phyloP scores from a whole-genome alignment of 2,329 filamentous ascomycete genomes.

The Leptoxyphium fumago region DNA sequence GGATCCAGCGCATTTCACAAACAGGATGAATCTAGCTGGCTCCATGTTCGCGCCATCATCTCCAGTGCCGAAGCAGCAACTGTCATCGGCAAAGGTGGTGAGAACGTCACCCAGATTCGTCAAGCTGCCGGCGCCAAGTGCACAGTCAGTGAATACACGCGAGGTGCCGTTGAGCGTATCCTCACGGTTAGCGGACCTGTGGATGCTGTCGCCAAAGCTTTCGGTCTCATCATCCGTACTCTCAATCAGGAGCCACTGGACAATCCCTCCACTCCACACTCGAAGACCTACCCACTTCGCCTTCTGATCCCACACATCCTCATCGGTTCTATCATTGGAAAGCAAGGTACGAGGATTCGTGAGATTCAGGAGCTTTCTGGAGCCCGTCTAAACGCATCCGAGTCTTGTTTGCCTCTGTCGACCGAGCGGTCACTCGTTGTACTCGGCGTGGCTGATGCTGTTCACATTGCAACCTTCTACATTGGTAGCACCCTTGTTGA shows the following conservation, averaged over 20 bases:
- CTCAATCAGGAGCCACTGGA: conserved; percentile 92
- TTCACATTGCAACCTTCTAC: conserved; percentile 98
- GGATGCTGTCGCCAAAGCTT: conserved; percentile 95
- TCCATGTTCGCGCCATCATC: conserved; percentile 92
- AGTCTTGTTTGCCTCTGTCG: conserved; percentile 83
- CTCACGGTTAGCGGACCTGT: conserved; percentile 93
- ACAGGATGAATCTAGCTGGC: conserved; percentile 89
- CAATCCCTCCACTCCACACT: conserved; percentile 76
- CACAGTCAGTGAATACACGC: conserved; percentile 95
- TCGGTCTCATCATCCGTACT: conserved; percentile 94
- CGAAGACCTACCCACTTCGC: conserved; percentile 92
- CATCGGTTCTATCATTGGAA: conserved; percentile 97
- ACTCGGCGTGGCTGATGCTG: conserved; percentile 91
- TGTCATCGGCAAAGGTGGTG: conserved; percentile 94
- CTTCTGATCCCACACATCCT: conserved; percentile 92
- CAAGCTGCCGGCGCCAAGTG: conserved; percentile 93
- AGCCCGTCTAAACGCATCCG: conserved; percentile 88
- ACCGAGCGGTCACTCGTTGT: conserved; percentile 96
- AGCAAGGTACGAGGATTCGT: conserved; percentile 86
- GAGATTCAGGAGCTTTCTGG: conserved; percentile 98
- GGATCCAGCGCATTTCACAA: conserved; percentile 30
- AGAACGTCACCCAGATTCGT: conserved; percentile 95
- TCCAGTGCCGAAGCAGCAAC: conserved; percentile 95
- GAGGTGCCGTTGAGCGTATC: conserved; percentile 93
- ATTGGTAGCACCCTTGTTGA: conserved; percentile 95